A percentile compares a stretch with the other conserved stretches of the same genome.
phyloP scores from a whole-genome alignment of 345 rosid genomes.

The Carallia brachiata region DNA sequence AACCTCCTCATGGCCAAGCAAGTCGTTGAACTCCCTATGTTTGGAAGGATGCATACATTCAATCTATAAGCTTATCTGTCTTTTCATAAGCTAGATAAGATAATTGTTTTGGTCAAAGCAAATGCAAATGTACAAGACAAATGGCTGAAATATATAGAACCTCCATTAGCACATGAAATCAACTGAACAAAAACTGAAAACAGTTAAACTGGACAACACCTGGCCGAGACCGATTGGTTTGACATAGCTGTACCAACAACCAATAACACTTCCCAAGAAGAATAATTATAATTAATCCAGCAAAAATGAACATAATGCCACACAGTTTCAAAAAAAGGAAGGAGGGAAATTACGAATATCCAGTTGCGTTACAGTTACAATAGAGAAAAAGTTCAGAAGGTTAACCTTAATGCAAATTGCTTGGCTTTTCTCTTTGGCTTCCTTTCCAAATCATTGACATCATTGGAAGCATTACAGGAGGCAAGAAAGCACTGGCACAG shows the following conservation, averaged over 20 bases:
- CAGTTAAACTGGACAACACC: too few relatives aligned
- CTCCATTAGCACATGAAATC: not conserved
- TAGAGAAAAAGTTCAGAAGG: not conserved
- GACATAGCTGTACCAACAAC: too few relatives aligned
- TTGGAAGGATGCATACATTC: not conserved
- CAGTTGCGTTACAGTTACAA: not conserved
- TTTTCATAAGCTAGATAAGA: not conserved
- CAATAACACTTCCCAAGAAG: too few relatives aligned
- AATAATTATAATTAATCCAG: too few relatives aligned
- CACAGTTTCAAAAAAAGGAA: too few relatives aligned
- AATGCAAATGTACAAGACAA: not conserved
- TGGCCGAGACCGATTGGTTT: too few relatives aligned
- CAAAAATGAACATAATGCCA: too few relatives aligned
- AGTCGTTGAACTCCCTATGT: too few relatives aligned
- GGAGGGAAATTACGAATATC: too few relatives aligned
- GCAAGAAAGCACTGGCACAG: conserved; percentile 6
- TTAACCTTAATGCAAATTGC: conserved; percentile 6
- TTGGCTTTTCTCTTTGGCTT: conserved; percentile 20
- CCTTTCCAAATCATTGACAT: conserved; percentile 14
- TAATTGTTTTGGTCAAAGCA: not conserved
- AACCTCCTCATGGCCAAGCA: not conserved
- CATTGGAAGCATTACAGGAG: not conserved
- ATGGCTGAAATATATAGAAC: not conserved
- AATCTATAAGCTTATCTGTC: too few relatives aligned
- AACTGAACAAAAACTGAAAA: not conserved